These are phyloP conservation scores for Geranomyces michiganensis DNA, from an alignment of 192 early-diverging fungal genomes.

Conservation along the genomic window DNA sequence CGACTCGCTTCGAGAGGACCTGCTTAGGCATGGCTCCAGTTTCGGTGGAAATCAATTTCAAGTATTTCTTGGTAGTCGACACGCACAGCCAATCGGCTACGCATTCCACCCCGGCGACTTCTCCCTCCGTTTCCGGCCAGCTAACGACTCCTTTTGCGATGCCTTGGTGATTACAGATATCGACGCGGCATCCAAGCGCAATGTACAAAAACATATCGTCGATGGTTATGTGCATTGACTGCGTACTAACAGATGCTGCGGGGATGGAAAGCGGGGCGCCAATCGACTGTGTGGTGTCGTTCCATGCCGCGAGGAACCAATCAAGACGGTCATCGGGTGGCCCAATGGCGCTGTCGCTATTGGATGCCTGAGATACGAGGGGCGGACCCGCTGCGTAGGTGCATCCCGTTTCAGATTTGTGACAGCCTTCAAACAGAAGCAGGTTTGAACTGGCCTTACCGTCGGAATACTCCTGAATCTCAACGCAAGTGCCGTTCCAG, in stretches of 20 bases:
- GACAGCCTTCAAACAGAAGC: not conserved
- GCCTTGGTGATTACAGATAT: slow-evolving; percentile 39
- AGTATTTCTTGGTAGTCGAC: slow-evolving; percentile 38
- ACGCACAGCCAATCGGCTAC: not conserved
- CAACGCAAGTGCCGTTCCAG: slow-evolving; percentile 40
- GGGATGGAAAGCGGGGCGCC: not conserved
- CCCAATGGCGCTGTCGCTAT: not conserved
- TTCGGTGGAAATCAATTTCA: slow-evolving; percentile 41
- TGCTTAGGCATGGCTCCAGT: slow-evolving; percentile 32
- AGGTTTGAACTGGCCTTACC: slow-evolving; percentile 21
- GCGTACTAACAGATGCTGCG: slow-evolving; percentile 20
- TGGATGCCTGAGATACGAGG: not conserved
- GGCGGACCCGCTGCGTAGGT: not conserved
- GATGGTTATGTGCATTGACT: slow-evolving; percentile 32
- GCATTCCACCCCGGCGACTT: slow-evolving; percentile 2
- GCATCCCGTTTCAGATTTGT: not conserved
- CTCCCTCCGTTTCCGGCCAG: slow-evolving; percentile 32
- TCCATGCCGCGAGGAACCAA: slow-evolving; percentile 13
- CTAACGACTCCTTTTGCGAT: slow-evolving; percentile 25
- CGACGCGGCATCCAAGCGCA: slow-evolving; percentile 32
- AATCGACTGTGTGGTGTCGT: not conserved
- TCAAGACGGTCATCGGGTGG: not conserved
- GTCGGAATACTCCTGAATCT: slow-evolving; percentile 46
- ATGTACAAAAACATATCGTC: slow-evolving; percentile 33
- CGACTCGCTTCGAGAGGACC: slow-evolving; percentile 25